These are phyloP conservation scores for Ehretia macrophylla DNA, from an alignment of 257 asterid species.

Conservation along the genomic window DNA sequence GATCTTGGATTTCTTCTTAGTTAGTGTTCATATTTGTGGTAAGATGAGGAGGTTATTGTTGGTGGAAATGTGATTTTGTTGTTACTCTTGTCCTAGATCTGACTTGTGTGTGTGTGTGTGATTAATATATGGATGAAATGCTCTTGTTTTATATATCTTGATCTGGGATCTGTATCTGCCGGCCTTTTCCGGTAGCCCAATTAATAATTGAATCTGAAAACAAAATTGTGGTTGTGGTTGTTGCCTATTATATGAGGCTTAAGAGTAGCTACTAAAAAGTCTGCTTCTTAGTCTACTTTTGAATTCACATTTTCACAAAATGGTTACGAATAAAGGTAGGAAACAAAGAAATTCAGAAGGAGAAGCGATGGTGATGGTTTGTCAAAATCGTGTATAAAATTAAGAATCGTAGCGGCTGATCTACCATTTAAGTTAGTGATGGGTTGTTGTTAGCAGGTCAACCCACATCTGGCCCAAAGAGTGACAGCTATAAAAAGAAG, in stretches of 20 bases:
- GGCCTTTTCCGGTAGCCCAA: neutral
- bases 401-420: neutral
- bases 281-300: neutral
- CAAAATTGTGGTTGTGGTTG: neutral
- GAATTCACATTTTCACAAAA: neutral
- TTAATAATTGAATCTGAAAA: neutral
- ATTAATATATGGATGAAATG: neutral
- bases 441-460: neutral
- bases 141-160: conserved; percentile 7
- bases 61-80: conserved; percentile 18
- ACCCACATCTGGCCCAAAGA: neutral
- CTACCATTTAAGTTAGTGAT: neutral
- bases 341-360: neutral
- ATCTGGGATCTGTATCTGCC: conserved; percentile 9
- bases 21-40: conserved; percentile 5
- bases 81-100: conserved; percentile 23
- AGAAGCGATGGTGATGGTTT: neutral
- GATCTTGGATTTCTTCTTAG: conserved; percentile 16
- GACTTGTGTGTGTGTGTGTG: neutral
- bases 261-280: neutral
- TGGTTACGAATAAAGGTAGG: neutral
- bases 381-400: neutral
- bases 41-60: neutral
- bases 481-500: neutral
- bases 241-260: neutral